Conservation (phyloP, 768 basidiomycete genomes). For the Udeniomyces megalosporus region DNA sequence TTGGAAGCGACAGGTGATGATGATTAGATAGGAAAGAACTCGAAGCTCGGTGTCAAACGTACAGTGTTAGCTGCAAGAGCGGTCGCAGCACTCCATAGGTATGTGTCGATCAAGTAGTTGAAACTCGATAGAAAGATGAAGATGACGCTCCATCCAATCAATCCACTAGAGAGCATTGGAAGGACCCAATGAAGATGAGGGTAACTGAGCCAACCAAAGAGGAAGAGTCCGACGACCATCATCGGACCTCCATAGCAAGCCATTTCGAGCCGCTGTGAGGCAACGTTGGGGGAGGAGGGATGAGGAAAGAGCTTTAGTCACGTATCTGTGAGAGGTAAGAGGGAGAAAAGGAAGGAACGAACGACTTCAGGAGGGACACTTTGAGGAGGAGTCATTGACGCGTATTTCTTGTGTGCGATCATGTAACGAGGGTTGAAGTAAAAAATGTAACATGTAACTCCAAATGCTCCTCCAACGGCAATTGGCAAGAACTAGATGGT, state of each 20-base stretch:
- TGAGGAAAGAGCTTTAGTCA: neutral
- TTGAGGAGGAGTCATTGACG: slow-evolving; percentile 23
- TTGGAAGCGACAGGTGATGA: no score
- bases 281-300: neutral
- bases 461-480: slow-evolving; percentile 26
- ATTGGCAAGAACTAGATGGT: neutral
- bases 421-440: slow-evolving; percentile 30
- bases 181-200: neutral
- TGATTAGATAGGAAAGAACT: no score
- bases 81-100: slow-evolving; percentile 32
- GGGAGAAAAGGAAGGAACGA: neutral
- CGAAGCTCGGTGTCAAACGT: no score
- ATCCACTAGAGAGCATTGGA: neutral
- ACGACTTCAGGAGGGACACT: slow-evolving; percentile 18
- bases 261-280: slow-evolving; percentile 6
- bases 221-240: slow-evolving; percentile 9
- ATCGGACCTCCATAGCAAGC: neutral
- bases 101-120: slow-evolving; percentile 32
- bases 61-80: slow-evolving; percentile 31
- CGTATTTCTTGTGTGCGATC: slow-evolving; percentile 14
- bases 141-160: slow-evolving; percentile 4
- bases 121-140: neutral
- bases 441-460: slow-evolving; percentile 23
- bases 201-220: no score
- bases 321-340: neutral